phyloP scores from a whole-genome alignment of 306 rosid species.

The Dryas drummondii region DNA sequence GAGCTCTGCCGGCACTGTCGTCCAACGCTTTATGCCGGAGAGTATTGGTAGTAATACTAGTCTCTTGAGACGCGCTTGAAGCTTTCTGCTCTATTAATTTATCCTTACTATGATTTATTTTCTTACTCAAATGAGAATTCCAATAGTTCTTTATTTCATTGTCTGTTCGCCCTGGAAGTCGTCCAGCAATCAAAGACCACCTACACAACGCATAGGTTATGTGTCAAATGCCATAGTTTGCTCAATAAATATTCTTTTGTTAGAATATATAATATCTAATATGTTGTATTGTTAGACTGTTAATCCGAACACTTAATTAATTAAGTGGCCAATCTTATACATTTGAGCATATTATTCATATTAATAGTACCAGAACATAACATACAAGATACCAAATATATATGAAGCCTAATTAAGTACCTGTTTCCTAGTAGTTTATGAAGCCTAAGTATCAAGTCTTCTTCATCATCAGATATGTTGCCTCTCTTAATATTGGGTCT shows the following conservation, averaged over 20 bases:
- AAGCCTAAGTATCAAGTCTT: constrained; percentile 24
- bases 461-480: constrained; percentile 47
- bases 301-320: no score
- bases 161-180: constrained; percentile 75
- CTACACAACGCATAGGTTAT: constrained; percentile 15
- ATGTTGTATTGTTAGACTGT: background rate
- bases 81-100: background rate
- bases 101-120: constrained; percentile 28
- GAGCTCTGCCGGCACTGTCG: background rate
- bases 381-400: no score
- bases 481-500: constrained; percentile 77
- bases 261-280: no score
- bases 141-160: constrained; percentile 69
- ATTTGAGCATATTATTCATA: no score
- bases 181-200: constrained; percentile 75
- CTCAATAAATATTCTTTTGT: no score
- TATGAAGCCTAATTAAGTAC: background rate
- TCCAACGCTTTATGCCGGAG: background rate
- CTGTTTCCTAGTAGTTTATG: constrained; percentile 25
- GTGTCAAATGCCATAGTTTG: no score
- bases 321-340: no score
- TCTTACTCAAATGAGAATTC: constrained; percentile 78
- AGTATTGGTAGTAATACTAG: background rate
- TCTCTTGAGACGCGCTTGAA: constrained; percentile 24
- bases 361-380: no score